A percentile compares a stretch with the other conserved stretches of the same genome.
These are phyloP conservation scores for Penium margaritaceum DNA, from an alignment of 139 green algal species.

Conservation along the genomic window DNA sequence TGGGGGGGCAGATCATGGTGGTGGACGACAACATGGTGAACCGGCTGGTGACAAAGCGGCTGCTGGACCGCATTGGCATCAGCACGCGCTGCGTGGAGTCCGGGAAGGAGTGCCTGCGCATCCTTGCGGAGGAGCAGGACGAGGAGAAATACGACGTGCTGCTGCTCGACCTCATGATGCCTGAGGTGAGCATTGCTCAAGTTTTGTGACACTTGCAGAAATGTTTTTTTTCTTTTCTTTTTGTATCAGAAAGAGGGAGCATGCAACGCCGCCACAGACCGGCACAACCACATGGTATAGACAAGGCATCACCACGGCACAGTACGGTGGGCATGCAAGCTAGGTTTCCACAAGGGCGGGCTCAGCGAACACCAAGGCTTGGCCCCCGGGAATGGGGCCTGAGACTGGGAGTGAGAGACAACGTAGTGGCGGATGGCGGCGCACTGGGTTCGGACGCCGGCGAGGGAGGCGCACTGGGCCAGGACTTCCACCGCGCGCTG, in stretches of 20 bases:
- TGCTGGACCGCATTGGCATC: conserved; percentile 45
- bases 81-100: conserved; percentile 25
- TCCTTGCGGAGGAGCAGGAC: conserved; percentile 28
- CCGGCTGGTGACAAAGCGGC: conserved; percentile 53
- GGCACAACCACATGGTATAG: no score
- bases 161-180: conserved; percentile 47
- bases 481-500: no score
- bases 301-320: no score
- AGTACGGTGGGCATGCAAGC: no score
- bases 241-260: not conserved
- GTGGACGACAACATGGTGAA: conserved; percentile 53
- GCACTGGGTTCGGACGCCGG: no score
- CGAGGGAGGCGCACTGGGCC: no score
- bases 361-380: no score
- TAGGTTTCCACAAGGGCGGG: no score
- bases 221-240: not conserved
- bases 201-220: not conserved
- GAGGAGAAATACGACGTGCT: conserved; percentile 37
- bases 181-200: conserved; percentile 32
- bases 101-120: conserved; percentile 31
- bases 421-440: no score
- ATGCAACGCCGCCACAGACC: no score
- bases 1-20: conserved; percentile 45
- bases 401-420: no score
- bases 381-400: no score